Conservation (phyloP, 139 green algal genomes). For the Pleodorina starrii region DNA sequence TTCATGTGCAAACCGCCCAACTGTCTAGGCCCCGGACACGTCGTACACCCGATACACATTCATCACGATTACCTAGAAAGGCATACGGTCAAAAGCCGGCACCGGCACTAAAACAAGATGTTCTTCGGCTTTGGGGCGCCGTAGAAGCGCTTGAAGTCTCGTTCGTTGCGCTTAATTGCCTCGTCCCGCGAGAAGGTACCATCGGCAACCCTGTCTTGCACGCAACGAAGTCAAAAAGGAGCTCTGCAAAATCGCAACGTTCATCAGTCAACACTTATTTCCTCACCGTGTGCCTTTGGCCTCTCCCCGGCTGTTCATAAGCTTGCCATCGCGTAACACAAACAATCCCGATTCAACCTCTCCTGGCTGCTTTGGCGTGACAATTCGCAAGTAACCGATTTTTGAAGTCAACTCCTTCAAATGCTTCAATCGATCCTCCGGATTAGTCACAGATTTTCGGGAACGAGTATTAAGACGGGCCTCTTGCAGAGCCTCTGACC, state of each 20-base stretch:
- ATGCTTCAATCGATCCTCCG: slow-evolving; percentile 41
- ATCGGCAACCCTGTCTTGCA: slow-evolving; percentile 73
- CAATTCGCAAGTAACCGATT: slow-evolving; percentile 57
- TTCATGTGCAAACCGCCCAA: no score
- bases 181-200: slow-evolving; percentile 77
- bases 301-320: slow-evolving; percentile 53
- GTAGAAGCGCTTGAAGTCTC: slow-evolving; percentile 67
- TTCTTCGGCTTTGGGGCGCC: slow-evolving; percentile 53
- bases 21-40: no score
- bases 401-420: slow-evolving; percentile 51
- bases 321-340: slow-evolving; percentile 52
- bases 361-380: slow-evolving; percentile 51
- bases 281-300: slow-evolving; percentile 53
- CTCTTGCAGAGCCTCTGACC: slow-evolving; percentile 8
- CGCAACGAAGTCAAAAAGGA: background rate
- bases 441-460: slow-evolving; percentile 30
- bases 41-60: no score
- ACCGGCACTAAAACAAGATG: slow-evolving; percentile 56
- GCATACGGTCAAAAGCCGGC: no score
- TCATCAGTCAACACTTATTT: no score
- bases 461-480: slow-evolving; percentile 44
- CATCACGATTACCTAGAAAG: no score
- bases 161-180: slow-evolving; percentile 57
- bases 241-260: no score
- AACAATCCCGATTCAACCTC: slow-evolving; percentile 48